phyloP scores from a whole-genome alignment of 108 stramenopile species.

The Pinguiococcus pyrenoidosus region DNA sequence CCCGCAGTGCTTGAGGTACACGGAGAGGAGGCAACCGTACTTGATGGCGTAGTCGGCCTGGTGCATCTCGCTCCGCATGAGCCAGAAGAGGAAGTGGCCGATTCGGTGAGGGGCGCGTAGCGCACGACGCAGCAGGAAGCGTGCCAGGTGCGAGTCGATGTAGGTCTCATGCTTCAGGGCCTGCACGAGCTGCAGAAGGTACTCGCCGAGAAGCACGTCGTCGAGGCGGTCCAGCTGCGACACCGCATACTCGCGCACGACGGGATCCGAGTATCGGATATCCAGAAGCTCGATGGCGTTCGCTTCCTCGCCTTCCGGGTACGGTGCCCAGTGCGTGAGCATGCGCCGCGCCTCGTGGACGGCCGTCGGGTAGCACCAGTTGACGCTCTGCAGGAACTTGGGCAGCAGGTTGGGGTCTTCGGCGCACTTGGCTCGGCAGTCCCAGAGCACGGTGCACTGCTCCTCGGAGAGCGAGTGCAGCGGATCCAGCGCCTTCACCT shows the following conservation, averaged over 20 bases:
- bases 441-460: too few relatives aligned
- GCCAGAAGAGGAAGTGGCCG: constrained; percentile 26
- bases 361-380: too few relatives aligned
- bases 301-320: too few relatives aligned
- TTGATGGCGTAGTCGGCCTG: not conserved
- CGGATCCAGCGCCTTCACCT: too few relatives aligned
- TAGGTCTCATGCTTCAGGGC: constrained; percentile 28
- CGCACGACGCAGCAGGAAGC: constrained; percentile 23
- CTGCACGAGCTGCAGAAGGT: constrained; percentile 27
- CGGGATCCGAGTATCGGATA: not conserved
- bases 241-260: constrained; percentile 17
- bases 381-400: too few relatives aligned
- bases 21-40: constrained; percentile 3
- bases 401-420: too few relatives aligned
- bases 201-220: constrained; percentile 8
- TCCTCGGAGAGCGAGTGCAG: too few relatives aligned
- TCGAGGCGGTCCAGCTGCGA: constrained; percentile 4
- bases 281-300: constrained; percentile 23
- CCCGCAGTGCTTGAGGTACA: constrained; percentile 7
- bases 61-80: constrained; percentile 26
- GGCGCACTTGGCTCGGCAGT: too few relatives aligned
- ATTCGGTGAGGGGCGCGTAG: constrained; percentile 13
- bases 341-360: too few relatives aligned
- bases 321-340: too few relatives aligned
- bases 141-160: constrained; percentile 19